These are phyloP conservation scores for Lupinus albus DNA, from an alignment of 306 rosid species.

Conservation along the genomic window DNA sequence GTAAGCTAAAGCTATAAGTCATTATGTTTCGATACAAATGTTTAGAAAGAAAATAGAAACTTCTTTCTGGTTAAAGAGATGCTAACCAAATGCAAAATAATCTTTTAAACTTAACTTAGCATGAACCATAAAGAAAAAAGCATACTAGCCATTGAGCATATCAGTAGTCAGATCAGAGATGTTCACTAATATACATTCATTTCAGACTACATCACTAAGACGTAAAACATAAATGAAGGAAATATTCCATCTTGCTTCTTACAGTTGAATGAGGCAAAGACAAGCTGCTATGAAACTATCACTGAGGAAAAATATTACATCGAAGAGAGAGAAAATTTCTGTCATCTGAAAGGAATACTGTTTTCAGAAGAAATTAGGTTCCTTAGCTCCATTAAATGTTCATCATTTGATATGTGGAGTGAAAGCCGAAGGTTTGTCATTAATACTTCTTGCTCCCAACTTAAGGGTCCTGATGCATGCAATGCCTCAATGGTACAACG, in stretches of 20 bases:
- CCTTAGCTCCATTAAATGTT: conserved; percentile 86
- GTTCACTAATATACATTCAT: conserved; percentile 52
- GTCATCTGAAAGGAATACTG: conserved; percentile 74
- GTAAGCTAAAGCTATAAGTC: conserved; percentile 36
- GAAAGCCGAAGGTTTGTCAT: conserved; percentile 93
- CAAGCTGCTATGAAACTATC: conserved; percentile 50
- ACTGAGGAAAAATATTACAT: conserved; percentile 44
- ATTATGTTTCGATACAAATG: conserved; percentile 32
- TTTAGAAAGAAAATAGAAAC: conserved; percentile 38
- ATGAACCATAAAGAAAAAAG: conserved; percentile 36
- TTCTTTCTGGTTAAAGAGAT: conserved; percentile 32
- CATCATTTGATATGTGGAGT: conserved; percentile 92
- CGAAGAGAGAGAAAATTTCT: conserved; percentile 38
- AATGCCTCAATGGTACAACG: conserved; percentile 92
- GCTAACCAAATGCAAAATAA: conserved; percentile 33
- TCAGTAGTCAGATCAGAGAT: conserved; percentile 38
- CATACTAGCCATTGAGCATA: conserved; percentile 21
- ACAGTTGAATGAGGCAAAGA: conserved; percentile 59
- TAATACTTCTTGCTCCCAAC: conserved; percentile 96
- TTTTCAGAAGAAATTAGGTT: conserved; percentile 76
- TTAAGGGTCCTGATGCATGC: conserved; percentile 93
- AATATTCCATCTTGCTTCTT: conserved; percentile 65
- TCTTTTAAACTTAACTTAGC: conserved; percentile 30
- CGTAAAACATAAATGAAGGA: conserved; percentile 48
- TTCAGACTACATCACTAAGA: conserved; percentile 49